Conservation (phyloP, 441 rosid species). For the Adansonia madagascariensis region DNA sequence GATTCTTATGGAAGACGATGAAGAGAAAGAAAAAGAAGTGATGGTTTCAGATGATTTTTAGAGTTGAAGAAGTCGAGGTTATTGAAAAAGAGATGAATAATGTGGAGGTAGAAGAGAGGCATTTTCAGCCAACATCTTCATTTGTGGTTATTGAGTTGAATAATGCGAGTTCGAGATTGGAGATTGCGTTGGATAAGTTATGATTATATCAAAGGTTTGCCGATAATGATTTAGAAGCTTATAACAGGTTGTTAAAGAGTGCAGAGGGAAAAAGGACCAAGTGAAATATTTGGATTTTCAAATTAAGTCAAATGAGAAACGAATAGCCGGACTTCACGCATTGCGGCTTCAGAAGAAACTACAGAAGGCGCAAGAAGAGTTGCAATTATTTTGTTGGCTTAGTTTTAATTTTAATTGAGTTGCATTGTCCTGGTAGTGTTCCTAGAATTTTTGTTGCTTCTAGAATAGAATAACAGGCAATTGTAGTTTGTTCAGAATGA, state of each 20-base stretch:
- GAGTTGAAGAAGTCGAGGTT: conserved; percentile 52
- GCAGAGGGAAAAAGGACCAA: conserved; percentile 52
- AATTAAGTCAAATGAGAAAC: conserved; percentile 58
- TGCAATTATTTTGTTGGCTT: conserved; percentile 22
- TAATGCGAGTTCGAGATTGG: conserved; percentile 45
- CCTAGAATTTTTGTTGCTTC: neutral
- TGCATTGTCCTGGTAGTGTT: neutral
- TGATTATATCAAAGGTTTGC: conserved; percentile 36
- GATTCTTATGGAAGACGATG: conserved; percentile 50
- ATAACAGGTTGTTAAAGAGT: conserved; percentile 62
- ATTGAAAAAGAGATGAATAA: conserved; percentile 46
- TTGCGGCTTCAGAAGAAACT: conserved; percentile 49
- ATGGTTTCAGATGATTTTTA: conserved; percentile 54
- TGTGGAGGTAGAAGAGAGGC: conserved; percentile 42
- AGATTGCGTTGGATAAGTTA: conserved; percentile 46
- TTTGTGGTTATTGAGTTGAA: conserved; percentile 40
- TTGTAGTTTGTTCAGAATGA: neutral
- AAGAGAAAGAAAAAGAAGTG: conserved; percentile 40
- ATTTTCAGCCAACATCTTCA: conserved; percentile 34
- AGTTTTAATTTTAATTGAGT: conserved; percentile 2
- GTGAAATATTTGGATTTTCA: conserved; percentile 54
- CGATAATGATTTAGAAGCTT: conserved; percentile 48
- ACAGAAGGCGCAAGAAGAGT: conserved; percentile 47
- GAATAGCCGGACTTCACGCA: conserved; percentile 36
- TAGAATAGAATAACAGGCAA: neutral